phyloP scores from a whole-genome alignment of 345 rosid species.

The Iberis pinnata region DNA sequence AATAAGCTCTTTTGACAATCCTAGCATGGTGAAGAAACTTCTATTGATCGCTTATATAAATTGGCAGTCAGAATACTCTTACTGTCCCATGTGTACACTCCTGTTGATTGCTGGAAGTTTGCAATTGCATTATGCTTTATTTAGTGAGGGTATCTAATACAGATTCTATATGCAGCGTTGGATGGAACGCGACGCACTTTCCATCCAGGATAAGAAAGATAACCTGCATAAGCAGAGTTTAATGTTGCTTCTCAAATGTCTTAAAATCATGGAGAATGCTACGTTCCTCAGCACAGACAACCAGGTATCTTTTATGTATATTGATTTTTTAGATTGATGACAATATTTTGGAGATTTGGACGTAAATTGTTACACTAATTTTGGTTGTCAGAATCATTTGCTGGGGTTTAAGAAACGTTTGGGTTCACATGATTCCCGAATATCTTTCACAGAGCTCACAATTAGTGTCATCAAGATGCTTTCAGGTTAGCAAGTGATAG shows the following conservation, averaged over 20 bases:
- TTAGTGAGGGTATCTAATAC: conserved; percentile 13
- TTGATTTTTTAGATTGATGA: conserved; percentile 17
- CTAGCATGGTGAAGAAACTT: neutral
- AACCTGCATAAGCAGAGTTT: conserved; percentile 42
- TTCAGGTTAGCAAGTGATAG: conserved; percentile 48
- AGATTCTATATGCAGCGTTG: conserved; percentile 28
- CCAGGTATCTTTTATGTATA: conserved; percentile 51
- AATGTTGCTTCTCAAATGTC: conserved; percentile 68
- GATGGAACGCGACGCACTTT: conserved; percentile 21
- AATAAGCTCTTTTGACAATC: no score
- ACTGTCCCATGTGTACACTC: no score
- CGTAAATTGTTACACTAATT: neutral
- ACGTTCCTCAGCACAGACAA: conserved; percentile 89
- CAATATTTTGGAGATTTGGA: conserved; percentile 2
- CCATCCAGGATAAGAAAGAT: conserved; percentile 38
- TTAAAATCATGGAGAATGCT: conserved; percentile 98
- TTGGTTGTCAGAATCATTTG: conserved; percentile 61
- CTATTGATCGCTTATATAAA: neutral
- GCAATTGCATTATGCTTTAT: conserved; percentile 24
- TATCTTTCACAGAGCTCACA: conserved; percentile 57
- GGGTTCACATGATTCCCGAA: conserved; percentile 35
- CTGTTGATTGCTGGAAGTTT: conserved; percentile 7
- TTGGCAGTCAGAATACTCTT: no score
- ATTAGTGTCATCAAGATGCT: conserved; percentile 67
- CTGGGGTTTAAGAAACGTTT: conserved; percentile 56